Percentiles rank a stretch among this genome's conserved stretches.
These are phyloP conservation scores for Chenopodium suecicum DNA, from an alignment of 148 eudicot genomes.

Conservation along the genomic window DNA sequence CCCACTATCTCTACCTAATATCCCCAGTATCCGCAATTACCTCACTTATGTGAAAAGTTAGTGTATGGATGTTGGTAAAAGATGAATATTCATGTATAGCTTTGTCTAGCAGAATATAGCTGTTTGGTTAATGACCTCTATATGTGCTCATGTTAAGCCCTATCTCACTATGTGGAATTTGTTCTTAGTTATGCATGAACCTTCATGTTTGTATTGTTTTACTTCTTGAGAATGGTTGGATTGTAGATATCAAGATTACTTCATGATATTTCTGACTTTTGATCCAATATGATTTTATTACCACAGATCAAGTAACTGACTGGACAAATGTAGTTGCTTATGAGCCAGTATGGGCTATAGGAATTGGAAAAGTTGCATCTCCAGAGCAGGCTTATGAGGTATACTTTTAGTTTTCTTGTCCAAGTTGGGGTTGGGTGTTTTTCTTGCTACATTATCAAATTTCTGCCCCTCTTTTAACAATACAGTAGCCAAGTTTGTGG, in stretches of 20 bases:
- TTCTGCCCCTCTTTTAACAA: not conserved
- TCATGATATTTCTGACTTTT: not conserved
- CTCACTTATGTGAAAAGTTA: not conserved
- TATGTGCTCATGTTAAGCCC: not conserved
- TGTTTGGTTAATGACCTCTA: constrained; percentile 3
- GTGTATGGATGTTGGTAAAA: constrained; percentile 5
- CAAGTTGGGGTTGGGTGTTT: not conserved
- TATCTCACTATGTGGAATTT: constrained; percentile 3
- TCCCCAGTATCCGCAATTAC: not conserved
- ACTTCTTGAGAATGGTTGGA: not conserved
- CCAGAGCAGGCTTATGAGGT: constrained; percentile 99
- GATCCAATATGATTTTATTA: not conserved
- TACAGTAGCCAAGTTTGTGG: not conserved
- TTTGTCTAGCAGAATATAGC: not conserved
- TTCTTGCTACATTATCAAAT: not conserved
- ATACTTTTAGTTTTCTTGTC: constrained; percentile 26
- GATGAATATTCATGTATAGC: not conserved
- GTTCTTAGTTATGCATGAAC: not conserved
- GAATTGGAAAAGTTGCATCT: constrained; percentile 93
- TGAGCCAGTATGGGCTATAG: constrained; percentile 98
- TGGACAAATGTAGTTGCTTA: constrained; percentile 91
- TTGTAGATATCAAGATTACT: not conserved
- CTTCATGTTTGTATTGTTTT: not conserved
- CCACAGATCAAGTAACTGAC: constrained; percentile 56
- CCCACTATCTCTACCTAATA: not conserved